These are phyloP conservation scores for Paraurostyla sp. DNA, from an alignment of 73 alveolate species.

Conservation along the genomic window DNA sequence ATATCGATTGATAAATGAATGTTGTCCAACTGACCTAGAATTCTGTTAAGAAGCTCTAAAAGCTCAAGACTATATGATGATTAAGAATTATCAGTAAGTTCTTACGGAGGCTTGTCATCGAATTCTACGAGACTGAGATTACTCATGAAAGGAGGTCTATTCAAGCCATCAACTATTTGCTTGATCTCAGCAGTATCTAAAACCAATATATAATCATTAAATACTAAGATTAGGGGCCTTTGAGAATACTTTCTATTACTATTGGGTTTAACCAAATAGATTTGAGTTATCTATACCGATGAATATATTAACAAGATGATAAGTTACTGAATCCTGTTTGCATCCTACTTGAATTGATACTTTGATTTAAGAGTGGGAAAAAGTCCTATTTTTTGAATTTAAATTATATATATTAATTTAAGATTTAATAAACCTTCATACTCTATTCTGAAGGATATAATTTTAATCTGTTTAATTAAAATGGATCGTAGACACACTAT, in stretches of 20 bases:
- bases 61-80: slow-evolving; percentile 74
- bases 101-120: slow-evolving; percentile 91
- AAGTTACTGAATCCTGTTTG: slow-evolving; percentile 47
- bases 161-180: slow-evolving; percentile 87
- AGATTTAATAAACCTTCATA: not conserved
- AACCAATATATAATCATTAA: not conserved
- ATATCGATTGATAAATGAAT: slow-evolving; percentile 82
- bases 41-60: slow-evolving; percentile 84
- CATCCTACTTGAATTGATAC: not conserved
- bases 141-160: slow-evolving; percentile 89
- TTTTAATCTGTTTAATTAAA: not conserved
- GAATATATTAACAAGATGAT: not conserved
- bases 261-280: slow-evolving; percentile 11
- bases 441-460: not conserved
- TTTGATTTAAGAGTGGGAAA: slow-evolving; percentile 7
- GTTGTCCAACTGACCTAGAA: slow-evolving; percentile 89
- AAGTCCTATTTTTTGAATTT: slow-evolving; percentile 53
- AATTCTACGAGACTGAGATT: slow-evolving; percentile 88
- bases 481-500: slow-evolving; percentile 15
- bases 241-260: slow-evolving; percentile 32
- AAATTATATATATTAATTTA: slow-evolving; percentile 49
- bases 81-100: not conserved
- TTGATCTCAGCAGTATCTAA: slow-evolving; percentile 86
- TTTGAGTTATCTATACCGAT: slow-evolving; percentile 12
- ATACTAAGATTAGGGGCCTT: slow-evolving; percentile 62